Percentiles rank a stretch among this genome's conserved stretches.
Evolutionary conservation across 2,329 filamentous ascomycete species (phyloP).

Genomic region (Chrysoporthe puriensis): DNA sequence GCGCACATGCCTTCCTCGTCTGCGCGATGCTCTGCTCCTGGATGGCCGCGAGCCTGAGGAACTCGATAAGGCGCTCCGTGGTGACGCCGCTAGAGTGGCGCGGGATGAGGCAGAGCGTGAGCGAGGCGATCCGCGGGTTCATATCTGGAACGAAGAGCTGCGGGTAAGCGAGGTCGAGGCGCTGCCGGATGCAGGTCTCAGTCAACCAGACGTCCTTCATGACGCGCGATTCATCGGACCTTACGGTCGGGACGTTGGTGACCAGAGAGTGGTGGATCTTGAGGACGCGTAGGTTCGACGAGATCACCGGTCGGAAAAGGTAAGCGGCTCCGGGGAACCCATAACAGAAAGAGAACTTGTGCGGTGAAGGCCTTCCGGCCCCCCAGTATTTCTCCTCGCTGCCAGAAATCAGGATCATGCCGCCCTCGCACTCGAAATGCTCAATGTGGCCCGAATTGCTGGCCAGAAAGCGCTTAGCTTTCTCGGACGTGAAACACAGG

Average conservation of each 20-base stretch:
- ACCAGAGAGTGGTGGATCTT: conserved; percentile 64
- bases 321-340: conserved; percentile 52
- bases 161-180: conserved; percentile 51
- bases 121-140: conserved; percentile 57
- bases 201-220: conserved; percentile 46
- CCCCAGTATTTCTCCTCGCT: background rate
- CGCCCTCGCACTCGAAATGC: conserved; percentile 53
- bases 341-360: conserved; percentile 14
- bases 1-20: conserved; percentile 29
- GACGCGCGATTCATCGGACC: conserved; percentile 41
- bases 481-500: conserved; percentile 51
- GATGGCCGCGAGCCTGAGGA: conserved; percentile 49
- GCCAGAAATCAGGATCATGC: conserved; percentile 39
- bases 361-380: background rate
- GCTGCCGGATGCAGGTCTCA: conserved; percentile 48
- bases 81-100: conserved; percentile 55
- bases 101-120: conserved; percentile 60
- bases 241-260: conserved; percentile 55
- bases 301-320: conserved; percentile 56
- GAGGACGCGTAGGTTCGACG: conserved; percentile 56
- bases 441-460: conserved; percentile 52
- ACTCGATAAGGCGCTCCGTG: conserved; percentile 49
- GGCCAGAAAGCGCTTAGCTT: conserved; percentile 49
- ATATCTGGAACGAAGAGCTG: conserved; percentile 56
- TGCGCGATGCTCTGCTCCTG: conserved; percentile 54